Evolutionary conservation across 352 stramenopile species (phyloP).

Genomic region (Elongisporangium anandrum): DNA sequence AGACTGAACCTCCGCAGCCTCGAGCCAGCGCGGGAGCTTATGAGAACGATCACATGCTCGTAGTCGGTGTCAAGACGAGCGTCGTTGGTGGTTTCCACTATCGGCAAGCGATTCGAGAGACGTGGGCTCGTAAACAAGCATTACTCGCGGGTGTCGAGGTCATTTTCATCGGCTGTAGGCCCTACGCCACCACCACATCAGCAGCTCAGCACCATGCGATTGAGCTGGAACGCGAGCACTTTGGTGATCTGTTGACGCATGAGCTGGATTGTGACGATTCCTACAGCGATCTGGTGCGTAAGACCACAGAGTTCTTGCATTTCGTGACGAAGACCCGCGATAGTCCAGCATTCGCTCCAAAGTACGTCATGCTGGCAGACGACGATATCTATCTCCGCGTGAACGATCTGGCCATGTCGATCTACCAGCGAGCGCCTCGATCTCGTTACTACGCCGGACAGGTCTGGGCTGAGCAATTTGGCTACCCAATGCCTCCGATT

Average conservation of each 20-base stretch:
- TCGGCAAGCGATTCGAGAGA: conserved; percentile 34
- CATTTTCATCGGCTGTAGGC: background rate
- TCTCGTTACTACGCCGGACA: conserved; percentile 25
- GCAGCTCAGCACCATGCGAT: conserved; percentile 8
- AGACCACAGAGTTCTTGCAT: conserved; percentile 33
- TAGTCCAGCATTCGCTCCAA: background rate
- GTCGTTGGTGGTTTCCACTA: conserved; percentile 25
- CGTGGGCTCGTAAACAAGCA: conserved; percentile 20
- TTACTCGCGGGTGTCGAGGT: background rate
- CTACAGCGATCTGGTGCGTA: conserved; percentile 29
- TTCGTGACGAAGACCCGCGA: conserved; percentile 6
- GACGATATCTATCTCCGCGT: conserved; percentile 50
- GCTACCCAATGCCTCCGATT: conserved; percentile 13
- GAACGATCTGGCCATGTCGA: conserved; percentile 14
- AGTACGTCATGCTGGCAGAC: conserved; percentile 54
- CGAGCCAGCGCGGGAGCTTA: background rate
- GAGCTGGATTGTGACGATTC: conserved; percentile 31
- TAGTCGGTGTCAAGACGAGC: conserved; percentile 42
- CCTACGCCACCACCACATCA: background rate
- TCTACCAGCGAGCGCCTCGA: conserved; percentile 5
- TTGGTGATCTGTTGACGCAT: conserved; percentile 30
- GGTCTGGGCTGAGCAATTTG: conserved; percentile 28
- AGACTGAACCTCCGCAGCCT: too few species aligned
- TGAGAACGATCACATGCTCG: conserved; percentile 7
- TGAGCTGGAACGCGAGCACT: conserved; percentile 21